phyloP scores from a whole-genome alignment of 2,329 filamentous ascomycete genomes.

The Phyllosticta capitalensis region DNA sequence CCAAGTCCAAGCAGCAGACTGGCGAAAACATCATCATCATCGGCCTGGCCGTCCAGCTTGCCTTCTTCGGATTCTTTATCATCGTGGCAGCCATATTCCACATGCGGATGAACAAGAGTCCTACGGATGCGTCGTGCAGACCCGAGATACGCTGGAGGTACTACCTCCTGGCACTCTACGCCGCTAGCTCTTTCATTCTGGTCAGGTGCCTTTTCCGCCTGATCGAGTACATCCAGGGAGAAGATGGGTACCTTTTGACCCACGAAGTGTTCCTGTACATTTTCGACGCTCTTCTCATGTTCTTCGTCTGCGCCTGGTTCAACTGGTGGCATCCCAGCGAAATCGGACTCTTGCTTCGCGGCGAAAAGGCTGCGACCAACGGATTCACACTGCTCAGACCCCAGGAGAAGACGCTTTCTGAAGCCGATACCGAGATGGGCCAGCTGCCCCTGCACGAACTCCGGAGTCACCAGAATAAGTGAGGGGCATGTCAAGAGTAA shows the following conservation, averaged over 20 bases:
- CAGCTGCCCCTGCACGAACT: background rate
- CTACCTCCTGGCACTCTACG: conserved; percentile 36
- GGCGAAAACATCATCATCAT: conserved; percentile 14
- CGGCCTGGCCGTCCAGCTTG: conserved; percentile 25
- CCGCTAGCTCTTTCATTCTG: conserved; percentile 37
- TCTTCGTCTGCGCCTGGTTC: conserved; percentile 33
- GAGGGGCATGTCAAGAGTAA: background rate
- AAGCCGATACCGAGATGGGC: background rate
- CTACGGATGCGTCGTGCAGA: background rate
- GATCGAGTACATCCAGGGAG: conserved; percentile 39
- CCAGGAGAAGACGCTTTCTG: background rate
- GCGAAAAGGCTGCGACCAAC: background rate
- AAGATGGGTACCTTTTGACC: conserved; percentile 34
- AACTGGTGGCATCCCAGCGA: conserved; percentile 28
- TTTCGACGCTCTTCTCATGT: conserved; percentile 40
- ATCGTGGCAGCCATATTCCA: conserved; percentile 23
- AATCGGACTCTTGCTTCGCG: conserved; percentile 12
- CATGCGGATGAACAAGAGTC: conserved; percentile 6
- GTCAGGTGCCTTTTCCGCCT: conserved; percentile 41
- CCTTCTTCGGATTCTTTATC: conserved; percentile 25
- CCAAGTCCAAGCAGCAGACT: background rate
- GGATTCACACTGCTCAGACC: background rate
- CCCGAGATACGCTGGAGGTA: conserved; percentile 19
- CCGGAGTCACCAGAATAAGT: background rate
- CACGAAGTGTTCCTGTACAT: conserved; percentile 39